phyloP scores from a whole-genome alignment of 1,139 yeast genomes.

The Lodderomyces margitis region DNA sequence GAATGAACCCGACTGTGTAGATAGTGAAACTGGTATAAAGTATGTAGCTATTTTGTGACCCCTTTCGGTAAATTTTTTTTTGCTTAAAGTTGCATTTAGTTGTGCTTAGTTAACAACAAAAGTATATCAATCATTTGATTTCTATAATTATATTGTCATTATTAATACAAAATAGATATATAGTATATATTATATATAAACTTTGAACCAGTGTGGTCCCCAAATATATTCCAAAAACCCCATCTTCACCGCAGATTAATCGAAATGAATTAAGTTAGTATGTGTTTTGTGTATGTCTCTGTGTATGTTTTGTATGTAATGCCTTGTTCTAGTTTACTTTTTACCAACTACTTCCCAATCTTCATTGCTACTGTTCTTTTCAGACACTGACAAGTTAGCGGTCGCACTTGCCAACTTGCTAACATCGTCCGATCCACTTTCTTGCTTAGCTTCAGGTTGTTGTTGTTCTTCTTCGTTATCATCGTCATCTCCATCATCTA shows the following conservation, averaged over 20 bases:
- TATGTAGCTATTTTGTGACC: no score
- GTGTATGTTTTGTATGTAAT: no score
- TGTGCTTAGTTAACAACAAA: no score
- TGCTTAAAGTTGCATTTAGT: no score
- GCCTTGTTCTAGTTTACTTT: constrained; percentile 5
- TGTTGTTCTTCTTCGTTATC: constrained; percentile 25
- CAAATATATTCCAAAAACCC: constrained; percentile 1
- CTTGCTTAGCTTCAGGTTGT: constrained; percentile 2
- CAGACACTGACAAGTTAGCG: constrained; percentile 38
- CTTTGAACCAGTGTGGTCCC: not conserved
- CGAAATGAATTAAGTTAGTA: not conserved
- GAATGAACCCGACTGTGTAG: not conserved
- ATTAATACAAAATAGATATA: constrained; percentile 2
- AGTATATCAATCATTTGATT: not conserved
- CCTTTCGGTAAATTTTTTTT: no score
- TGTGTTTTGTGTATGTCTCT: not conserved
- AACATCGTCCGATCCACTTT: constrained; percentile 15
- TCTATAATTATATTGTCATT: constrained; percentile 1
- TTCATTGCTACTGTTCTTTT: constrained; percentile 22
- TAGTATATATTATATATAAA: no score
- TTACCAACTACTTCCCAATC: constrained; percentile 70
- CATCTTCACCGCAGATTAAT: not conserved
- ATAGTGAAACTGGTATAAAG: no score
- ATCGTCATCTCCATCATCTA: constrained; percentile 57
- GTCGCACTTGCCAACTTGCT: constrained; percentile 44